These are phyloP conservation scores for Claviceps capensis DNA, from an alignment of 2,329 filamentous ascomycete genomes.

Conservation along the genomic window DNA sequence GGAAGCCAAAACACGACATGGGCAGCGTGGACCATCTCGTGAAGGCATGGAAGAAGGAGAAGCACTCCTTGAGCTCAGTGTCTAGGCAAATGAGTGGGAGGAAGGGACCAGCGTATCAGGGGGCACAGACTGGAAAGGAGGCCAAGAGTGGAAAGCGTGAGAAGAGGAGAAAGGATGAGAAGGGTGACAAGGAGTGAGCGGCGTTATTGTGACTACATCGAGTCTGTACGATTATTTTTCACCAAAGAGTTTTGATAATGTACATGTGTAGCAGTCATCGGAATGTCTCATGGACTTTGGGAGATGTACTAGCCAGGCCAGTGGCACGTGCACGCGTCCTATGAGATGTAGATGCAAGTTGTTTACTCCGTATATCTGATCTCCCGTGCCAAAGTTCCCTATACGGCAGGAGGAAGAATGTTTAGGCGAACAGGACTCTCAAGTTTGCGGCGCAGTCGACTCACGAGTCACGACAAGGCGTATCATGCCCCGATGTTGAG, in stretches of 20 bases:
- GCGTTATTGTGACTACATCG: neutral
- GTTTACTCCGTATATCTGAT: neutral
- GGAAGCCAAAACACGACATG: constrained; percentile 75
- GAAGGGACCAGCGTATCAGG: too few species aligned
- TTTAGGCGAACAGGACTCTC: neutral
- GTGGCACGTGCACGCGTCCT: neutral
- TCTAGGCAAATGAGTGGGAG: constrained; percentile 15
- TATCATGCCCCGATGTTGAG: neutral
- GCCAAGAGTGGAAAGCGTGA: too few species aligned
- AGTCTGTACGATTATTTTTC: constrained; percentile 20
- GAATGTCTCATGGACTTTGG: neutral
- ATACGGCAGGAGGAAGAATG: neutral
- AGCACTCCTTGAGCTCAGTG: constrained; percentile 24
- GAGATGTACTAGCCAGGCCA: neutral
- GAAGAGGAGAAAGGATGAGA: constrained; percentile 1
- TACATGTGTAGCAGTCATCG: neutral
- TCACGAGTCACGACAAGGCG: neutral
- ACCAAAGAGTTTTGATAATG: neutral
- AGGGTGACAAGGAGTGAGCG: constrained; percentile 10
- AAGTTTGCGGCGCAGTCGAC: neutral
- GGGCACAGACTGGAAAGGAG: too few species aligned
- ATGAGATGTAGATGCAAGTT: neutral
- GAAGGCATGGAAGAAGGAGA: constrained; percentile 33
- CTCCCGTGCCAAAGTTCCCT: too few species aligned
- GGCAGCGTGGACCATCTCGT: constrained; percentile 76